Evolutionary conservation across 2,329 filamentous ascomycete genomes (phyloP).

Genomic region (Pseudogymnoascus sp.): DNA sequence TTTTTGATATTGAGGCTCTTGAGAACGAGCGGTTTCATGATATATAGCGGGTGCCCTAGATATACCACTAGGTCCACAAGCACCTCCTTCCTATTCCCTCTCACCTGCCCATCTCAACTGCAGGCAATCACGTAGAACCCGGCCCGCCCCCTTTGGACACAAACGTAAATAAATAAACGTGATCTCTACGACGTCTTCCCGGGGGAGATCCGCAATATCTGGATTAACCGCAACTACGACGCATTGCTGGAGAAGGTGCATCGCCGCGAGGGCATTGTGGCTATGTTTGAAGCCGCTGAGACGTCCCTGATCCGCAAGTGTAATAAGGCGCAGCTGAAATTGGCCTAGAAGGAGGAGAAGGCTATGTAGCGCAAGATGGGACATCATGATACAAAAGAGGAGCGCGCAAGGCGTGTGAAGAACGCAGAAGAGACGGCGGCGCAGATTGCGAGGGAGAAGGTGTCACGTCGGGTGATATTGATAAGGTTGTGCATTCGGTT

Average conservation of each 20-base stretch:
- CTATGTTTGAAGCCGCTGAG: slow-evolving; percentile 68
- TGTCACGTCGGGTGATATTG: slow-evolving; percentile 42
- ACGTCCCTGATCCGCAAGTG: slow-evolving; percentile 74
- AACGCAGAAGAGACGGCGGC: slow-evolving; percentile 33
- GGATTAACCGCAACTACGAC: slow-evolving; percentile 88
- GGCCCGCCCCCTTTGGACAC: too few species aligned
- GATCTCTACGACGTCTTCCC: slow-evolving; percentile 93
- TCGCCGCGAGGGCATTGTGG: slow-evolving; percentile 61
- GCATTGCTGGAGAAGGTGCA: slow-evolving; percentile 77
- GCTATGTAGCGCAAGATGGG: slow-evolving; percentile 4
- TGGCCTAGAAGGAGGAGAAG: slow-evolving; percentile 25
- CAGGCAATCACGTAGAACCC: too few species aligned
- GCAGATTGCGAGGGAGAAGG: slow-evolving; percentile 40
- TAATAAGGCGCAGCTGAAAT: slow-evolving; percentile 70
- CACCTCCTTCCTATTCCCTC: too few species aligned
- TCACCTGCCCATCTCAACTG: too few species aligned
- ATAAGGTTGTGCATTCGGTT: slow-evolving; percentile 45
- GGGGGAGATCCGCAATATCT: slow-evolving; percentile 88
- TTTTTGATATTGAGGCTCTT: neutral
- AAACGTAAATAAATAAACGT: too few species aligned
- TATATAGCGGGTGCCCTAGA: too few species aligned
- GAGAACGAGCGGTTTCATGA: too few species aligned
- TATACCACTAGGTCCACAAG: too few species aligned
- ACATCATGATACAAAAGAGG: slow-evolving; percentile 17
- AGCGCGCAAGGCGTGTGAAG: slow-evolving; percentile 27